Evolutionary conservation across 2,329 filamentous ascomycete genomes (phyloP).

Genomic region (Exophiala spinifera): DNA sequence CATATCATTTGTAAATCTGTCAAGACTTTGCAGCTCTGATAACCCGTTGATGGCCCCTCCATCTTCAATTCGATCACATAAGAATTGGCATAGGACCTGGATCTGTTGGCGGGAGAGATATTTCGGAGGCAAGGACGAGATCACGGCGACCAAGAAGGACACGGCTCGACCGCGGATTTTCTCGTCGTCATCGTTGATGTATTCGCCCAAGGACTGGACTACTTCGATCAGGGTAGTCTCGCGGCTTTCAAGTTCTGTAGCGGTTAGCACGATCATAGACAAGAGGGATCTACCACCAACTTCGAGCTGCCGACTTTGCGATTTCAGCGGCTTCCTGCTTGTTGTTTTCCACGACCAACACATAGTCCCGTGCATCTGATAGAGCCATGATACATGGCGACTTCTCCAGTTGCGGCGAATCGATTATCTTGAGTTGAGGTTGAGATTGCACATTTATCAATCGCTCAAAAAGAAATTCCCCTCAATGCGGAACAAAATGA

Average conservation of each 20-base stretch:
- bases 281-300: constrained; percentile 31
- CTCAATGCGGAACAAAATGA: not conserved
- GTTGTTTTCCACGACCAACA: constrained; percentile 47
- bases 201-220: constrained; percentile 63
- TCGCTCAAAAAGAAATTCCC: not conserved
- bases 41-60: constrained; percentile 59
- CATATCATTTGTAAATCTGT: constrained; percentile 58
- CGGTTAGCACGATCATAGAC: constrained; percentile 15
- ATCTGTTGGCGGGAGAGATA: constrained; percentile 60
- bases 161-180: constrained; percentile 58
- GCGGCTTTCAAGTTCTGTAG: constrained; percentile 56
- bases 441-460: not conserved
- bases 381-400: constrained; percentile 32
- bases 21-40: constrained; percentile 56
- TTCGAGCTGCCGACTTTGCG: constrained; percentile 44
- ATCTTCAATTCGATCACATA: constrained; percentile 63
- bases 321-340: constrained; percentile 46
- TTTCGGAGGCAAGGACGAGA: constrained; percentile 50
- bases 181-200: constrained; percentile 64
- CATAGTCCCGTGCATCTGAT: constrained; percentile 48
- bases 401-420: not conserved
- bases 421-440: not conserved
- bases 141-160: constrained; percentile 43
- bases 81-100: constrained; percentile 61
- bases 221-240: constrained; percentile 60